Evolutionary conservation across 805 yeast genomes (phyloP).

Genomic region (Saccharomycopsis fodiens): DNA sequence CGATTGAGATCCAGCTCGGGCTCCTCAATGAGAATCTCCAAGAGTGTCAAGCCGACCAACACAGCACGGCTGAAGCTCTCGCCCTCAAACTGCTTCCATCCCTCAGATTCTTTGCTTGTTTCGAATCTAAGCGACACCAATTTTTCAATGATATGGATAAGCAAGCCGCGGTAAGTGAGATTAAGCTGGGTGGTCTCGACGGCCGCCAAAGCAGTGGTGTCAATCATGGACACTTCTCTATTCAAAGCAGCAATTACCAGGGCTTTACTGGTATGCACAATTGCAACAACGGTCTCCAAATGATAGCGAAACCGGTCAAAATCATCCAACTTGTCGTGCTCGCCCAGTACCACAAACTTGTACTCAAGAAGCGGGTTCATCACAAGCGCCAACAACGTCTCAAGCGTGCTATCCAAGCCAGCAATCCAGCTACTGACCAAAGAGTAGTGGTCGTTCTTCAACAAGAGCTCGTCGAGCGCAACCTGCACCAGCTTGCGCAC

Average conservation of each 20-base stretch:
- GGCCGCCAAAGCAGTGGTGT: constrained; percentile 24
- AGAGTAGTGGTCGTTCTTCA: constrained; percentile 33
- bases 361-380: constrained; percentile 45
- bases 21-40: constrained; percentile 46
- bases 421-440: constrained; percentile 44
- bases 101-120: constrained; percentile 9
- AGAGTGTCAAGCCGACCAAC: constrained; percentile 36
- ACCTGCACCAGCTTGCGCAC: constrained; percentile 59
- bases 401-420: constrained; percentile 42
- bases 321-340: constrained; percentile 43
- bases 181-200: constrained; percentile 12
- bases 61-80: constrained; percentile 34
- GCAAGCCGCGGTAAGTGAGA: constrained; percentile 55
- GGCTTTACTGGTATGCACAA: constrained; percentile 40
- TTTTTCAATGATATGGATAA: constrained; percentile 38
- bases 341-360: constrained; percentile 26
- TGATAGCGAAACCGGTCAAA: constrained; percentile 56
- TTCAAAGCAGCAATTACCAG: constrained; percentile 41
- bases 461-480: constrained; percentile 54
- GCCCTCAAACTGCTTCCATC: constrained; percentile 25
- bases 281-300: constrained; percentile 42
- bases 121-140: constrained; percentile 33
- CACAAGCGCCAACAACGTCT: constrained; percentile 52
- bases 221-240: constrained; percentile 53
- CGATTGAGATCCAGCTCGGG: constrained; percentile 45